Percentiles rank a stretch among this genome's conserved stretches.
Evolutionary conservation across 805 yeast species (phyloP).

Genomic region (Hanseniaspora jakobsenii): DNA sequence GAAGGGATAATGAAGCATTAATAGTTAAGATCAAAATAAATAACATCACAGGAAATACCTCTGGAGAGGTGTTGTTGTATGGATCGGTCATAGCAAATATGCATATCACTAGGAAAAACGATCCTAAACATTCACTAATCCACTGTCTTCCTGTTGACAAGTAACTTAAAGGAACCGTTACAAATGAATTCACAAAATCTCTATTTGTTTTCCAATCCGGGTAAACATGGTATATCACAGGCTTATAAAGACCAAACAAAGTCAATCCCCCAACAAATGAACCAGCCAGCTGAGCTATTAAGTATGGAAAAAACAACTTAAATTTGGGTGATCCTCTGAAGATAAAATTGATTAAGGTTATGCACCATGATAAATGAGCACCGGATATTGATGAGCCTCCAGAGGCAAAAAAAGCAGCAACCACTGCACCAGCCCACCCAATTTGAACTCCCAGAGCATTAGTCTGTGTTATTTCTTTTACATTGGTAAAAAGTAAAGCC

Average conservation of each 20-base stretch:
- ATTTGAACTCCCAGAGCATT: conserved; percentile 18
- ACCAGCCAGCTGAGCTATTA: conserved; percentile 40
- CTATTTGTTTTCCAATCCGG: conserved; percentile 23
- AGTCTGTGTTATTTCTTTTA: conserved; percentile 8
- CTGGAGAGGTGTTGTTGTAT: conserved; percentile 36
- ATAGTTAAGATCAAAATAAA: conserved; percentile 35
- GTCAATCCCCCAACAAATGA: conserved; percentile 37
- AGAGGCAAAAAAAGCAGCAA: conserved; percentile 38
- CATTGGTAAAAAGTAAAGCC: neutral
- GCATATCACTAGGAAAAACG: conserved; percentile 36
- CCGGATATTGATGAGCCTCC: conserved; percentile 44
- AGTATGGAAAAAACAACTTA: conserved; percentile 32
- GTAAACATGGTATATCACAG: conserved; percentile 25
- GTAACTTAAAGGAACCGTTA: conserved; percentile 35
- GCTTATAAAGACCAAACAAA: conserved; percentile 35
- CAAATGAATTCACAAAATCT: conserved; percentile 34
- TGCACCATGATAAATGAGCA: conserved; percentile 47
- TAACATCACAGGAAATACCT: conserved; percentile 37
- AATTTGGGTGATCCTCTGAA: conserved; percentile 42
- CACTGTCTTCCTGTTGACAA: conserved; percentile 35
- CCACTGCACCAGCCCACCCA: conserved; percentile 44
- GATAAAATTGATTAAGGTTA: conserved; percentile 36
- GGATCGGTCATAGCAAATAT: conserved; percentile 43
- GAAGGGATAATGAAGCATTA: conserved; percentile 38
- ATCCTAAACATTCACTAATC: conserved; percentile 36